phyloP scores from a whole-genome alignment of 2,329 filamentous ascomycete species.

The Sporothrix pseudoabietina region DNA sequence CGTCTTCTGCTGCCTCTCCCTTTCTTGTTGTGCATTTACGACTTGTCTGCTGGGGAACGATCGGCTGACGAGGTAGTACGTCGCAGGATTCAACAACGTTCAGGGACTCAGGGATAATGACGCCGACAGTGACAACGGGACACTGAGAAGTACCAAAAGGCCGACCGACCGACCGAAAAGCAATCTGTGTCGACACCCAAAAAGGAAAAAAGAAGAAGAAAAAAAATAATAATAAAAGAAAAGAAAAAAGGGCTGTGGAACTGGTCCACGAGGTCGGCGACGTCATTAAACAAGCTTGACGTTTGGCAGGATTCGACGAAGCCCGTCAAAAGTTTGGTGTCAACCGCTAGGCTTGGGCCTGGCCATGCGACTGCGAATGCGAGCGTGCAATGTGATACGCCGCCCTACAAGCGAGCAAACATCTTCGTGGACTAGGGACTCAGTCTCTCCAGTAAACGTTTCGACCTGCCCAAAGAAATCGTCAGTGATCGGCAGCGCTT shows the following conservation, averaged over 20 bases:
- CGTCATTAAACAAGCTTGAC: neutral
- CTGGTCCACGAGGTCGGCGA: neutral
- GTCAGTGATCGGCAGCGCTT: neutral
- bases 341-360: neutral
- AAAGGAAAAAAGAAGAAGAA: neutral
- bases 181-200: constrained; percentile 10
- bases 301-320: neutral
- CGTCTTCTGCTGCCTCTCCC: neutral
- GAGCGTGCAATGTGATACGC: constrained; percentile 13
- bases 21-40: neutral
- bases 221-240: no score
- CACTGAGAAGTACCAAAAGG: neutral
- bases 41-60: neutral
- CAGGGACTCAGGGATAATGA: neutral
- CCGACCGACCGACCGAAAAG: neutral
- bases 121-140: neutral
- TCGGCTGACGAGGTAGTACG: neutral
- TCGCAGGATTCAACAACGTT: neutral
- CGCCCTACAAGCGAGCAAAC: constrained; percentile 4
- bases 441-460: neutral
- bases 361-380: neutral
- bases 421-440: neutral
- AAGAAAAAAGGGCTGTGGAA: neutral
- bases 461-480: neutral
- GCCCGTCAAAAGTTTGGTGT: neutral